phyloP scores from a whole-genome alignment of 164 flowering plant genomes.

The Pachysandra terminalis region DNA sequence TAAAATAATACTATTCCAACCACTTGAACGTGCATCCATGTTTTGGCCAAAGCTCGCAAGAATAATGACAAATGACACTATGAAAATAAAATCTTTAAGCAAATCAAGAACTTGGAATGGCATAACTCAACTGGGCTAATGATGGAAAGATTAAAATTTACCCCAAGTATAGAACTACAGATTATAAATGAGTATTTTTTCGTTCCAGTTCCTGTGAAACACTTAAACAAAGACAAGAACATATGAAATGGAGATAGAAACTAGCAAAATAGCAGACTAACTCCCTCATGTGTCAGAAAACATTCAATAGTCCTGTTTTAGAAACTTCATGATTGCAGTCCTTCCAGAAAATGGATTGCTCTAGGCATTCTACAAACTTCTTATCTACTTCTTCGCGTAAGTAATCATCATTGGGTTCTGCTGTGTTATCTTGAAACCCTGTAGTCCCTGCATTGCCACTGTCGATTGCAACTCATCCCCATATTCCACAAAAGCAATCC shows the following conservation, averaged over 20 bases:
- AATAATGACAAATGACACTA: too few relatives aligned
- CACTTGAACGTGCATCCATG: too few relatives aligned
- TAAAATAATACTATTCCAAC: too few relatives aligned
- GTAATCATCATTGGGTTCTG: constrained; percentile 79
- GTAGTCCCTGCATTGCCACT: constrained; percentile 80
- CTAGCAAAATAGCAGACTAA: too few relatives aligned
- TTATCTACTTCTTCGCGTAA: constrained; percentile 81
- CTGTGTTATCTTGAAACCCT: constrained; percentile 68
- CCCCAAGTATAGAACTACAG: not conserved
- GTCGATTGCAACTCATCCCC: constrained; percentile 83
- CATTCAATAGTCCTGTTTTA: not conserved
- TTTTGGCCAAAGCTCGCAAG: too few relatives aligned
- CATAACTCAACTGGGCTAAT: not conserved
- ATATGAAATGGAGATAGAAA: too few relatives aligned
- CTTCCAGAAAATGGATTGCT: not conserved
- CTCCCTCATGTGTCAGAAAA: not conserved
- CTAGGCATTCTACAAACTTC: not conserved
- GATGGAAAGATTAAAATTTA: too few relatives aligned
- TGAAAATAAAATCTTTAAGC: too few relatives aligned
- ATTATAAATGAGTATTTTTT: not conserved
- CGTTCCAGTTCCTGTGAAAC: not conserved
- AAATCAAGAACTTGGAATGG: not conserved
- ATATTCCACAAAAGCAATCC: constrained; percentile 92
- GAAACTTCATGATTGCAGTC: not conserved
- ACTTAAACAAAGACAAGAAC: too few relatives aligned